These are phyloP conservation scores for Blastocystis sp. DNA, from an alignment of 352 stramenopile species.

Conservation along the genomic window DNA sequence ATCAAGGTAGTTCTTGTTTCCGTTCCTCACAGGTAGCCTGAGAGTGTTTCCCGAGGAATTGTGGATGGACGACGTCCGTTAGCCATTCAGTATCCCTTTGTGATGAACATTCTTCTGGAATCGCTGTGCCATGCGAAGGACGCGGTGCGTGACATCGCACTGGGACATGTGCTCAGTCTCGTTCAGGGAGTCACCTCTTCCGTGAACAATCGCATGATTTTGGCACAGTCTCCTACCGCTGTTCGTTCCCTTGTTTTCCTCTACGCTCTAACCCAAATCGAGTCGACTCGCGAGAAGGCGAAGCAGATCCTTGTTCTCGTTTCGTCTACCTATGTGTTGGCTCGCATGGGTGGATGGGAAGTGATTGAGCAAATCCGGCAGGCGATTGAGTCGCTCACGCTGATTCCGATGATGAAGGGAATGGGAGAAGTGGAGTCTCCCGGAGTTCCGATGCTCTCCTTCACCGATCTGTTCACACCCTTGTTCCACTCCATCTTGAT, in stretches of 20 bases:
- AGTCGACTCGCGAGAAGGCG: slow-evolving; percentile 6
- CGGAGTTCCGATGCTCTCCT: background rate
- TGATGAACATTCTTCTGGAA: slow-evolving; percentile 36
- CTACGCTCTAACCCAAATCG: background rate
- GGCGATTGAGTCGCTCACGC: background rate
- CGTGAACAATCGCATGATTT: slow-evolving; percentile 2
- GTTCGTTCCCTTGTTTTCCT: slow-evolving; percentile 10
- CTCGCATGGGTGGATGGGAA: slow-evolving; percentile 19
- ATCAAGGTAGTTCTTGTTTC: background rate
- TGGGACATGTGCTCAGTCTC: slow-evolving; percentile 17
- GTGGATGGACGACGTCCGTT: slow-evolving; percentile 28
- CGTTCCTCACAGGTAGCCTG: slow-evolving; percentile 11
- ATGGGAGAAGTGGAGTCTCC: background rate
- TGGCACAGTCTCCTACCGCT: slow-evolving; percentile 6
- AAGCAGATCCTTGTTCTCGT: background rate
- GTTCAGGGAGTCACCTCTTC: slow-evolving; percentile 34
- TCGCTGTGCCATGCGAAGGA: slow-evolving; percentile 32
- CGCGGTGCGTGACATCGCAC: slow-evolving; percentile 19
- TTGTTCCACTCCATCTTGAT: background rate
- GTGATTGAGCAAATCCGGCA: slow-evolving; percentile 5
- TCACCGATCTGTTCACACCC: background rate
- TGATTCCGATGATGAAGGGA: background rate
- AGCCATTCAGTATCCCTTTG: slow-evolving; percentile 50
- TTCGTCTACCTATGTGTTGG: background rate
- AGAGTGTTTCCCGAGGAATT: background rate